These are phyloP conservation scores for Rhodotorula graminis DNA, from an alignment of 768 basidiomycete species.

Conservation along the genomic window DNA sequence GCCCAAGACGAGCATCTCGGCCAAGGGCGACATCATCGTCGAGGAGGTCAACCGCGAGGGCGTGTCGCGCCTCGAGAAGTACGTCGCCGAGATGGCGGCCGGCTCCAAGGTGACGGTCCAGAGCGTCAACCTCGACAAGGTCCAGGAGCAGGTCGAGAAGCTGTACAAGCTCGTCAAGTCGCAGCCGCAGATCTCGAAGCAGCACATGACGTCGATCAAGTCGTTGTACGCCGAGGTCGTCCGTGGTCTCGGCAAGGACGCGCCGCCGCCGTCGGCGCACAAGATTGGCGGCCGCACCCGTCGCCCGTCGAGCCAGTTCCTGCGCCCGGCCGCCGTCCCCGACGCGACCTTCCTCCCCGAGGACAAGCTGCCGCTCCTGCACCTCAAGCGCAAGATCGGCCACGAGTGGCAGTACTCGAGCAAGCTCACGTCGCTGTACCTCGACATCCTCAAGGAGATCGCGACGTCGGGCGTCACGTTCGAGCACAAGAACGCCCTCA, in stretches of 20 bases:
- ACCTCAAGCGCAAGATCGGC: conserved; percentile 94
- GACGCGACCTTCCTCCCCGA: conserved; percentile 64
- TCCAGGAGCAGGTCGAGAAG: conserved; percentile 92
- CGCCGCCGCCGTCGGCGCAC: conserved; percentile 47
- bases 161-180: conserved; percentile 96
- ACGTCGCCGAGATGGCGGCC: conserved; percentile 88
- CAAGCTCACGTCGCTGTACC: conserved; percentile 80
- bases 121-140: conserved; percentile 81
- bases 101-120: conserved; percentile 69
- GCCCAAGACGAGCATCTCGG: conserved; percentile 86
- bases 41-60: conserved; percentile 91
- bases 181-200: conserved; percentile 92
- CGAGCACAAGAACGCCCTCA: conserved; percentile 96
- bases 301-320: conserved; percentile 92
- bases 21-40: conserved; percentile 90
- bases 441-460: conserved; percentile 95
- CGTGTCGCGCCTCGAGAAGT: conserved; percentile 94
- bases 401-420: conserved; percentile 93
- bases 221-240: conserved; percentile 93
- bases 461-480: conserved; percentile 97
- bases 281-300: conserved; percentile 63
- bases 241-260: conserved; percentile 74
- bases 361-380: conserved; percentile 88
- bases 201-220: conserved; percentile 93
- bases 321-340: conserved; percentile 73